phyloP scores from a whole-genome alignment of 2,329 filamentous ascomycete species.

The Aspergillus neotritici region DNA sequence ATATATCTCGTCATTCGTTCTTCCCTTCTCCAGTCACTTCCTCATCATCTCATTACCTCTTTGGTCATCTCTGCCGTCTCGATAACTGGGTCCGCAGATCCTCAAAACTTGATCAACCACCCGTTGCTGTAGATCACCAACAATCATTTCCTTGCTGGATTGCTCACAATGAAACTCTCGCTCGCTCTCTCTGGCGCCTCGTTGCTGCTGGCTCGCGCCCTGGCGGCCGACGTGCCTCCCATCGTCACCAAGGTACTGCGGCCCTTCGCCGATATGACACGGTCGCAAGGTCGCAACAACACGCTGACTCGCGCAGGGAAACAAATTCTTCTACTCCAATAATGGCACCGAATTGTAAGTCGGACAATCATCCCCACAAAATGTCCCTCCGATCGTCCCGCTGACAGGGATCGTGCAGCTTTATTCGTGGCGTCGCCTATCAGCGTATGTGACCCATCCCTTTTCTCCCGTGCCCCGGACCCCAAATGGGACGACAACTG shows the following conservation, averaged over 20 bases:
- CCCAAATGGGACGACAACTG: no score
- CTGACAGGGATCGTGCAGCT: conserved; percentile 41
- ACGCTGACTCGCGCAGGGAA: conserved; percentile 47
- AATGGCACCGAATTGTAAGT: conserved; percentile 67
- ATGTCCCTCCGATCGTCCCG: no score
- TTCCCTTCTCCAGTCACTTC: conserved; percentile 5
- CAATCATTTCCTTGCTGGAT: conserved; percentile 6
- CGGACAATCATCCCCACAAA: neutral
- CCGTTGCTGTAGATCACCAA: conserved; percentile 9
- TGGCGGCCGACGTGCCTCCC: conserved; percentile 48
- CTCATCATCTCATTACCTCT: neutral
- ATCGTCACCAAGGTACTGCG: conserved; percentile 59
- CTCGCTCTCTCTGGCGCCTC: conserved; percentile 47
- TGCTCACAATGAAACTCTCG: conserved; percentile 51
- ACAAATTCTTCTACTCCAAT: conserved; percentile 85
- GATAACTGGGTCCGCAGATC: conserved; percentile 7
- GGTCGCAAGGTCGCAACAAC: conserved; percentile 1
- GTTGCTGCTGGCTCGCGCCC: conserved; percentile 43
- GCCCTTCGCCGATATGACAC: neutral
- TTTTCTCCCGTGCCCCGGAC: neutral
- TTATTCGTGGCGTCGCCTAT: conserved; percentile 91
- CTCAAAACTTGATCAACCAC: conserved; percentile 9
- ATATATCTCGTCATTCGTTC: conserved; percentile 17
- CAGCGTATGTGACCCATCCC: conserved; percentile 51
- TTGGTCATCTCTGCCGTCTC: conserved; percentile 5